Conservation (phyloP, 495 filamentous ascomycete species). For the Oleoguttula mirabilis region DNA sequence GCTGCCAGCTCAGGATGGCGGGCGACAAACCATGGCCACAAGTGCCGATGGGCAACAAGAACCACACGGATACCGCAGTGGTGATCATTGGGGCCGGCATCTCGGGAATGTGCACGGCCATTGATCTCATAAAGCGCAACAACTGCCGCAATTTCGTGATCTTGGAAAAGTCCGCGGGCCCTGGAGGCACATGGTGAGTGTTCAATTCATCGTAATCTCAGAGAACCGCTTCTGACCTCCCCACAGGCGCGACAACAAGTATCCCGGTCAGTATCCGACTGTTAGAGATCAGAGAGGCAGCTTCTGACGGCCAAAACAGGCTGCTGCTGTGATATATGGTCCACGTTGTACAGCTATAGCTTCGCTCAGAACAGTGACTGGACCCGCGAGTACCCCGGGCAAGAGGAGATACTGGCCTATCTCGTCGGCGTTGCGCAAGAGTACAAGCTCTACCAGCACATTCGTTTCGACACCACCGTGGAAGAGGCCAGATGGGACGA, state of each 20-base stretch:
- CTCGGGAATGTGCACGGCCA: conserved; percentile 44
- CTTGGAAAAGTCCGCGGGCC: conserved; percentile 39
- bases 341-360: conserved; percentile 48
- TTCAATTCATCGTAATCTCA: no score
- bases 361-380: conserved; percentile 56
- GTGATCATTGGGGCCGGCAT: conserved; percentile 46
- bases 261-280: no score
- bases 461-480: conserved; percentile 43
- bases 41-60: conserved; percentile 25
- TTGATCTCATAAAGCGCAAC: conserved; percentile 43
- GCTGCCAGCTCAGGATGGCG: conserved; percentile 6
- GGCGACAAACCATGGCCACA: conserved; percentile 8
- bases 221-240: no score
- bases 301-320: no score
- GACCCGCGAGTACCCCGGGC: conserved; percentile 32
- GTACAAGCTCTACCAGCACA: conserved; percentile 44
- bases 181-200: conserved; percentile 46
- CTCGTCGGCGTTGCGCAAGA: conserved; percentile 46
- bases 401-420: conserved; percentile 50
- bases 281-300: no score
- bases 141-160: conserved; percentile 45
- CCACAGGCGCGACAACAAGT: conserved; percentile 38
- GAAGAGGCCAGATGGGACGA: conserved; percentile 47
- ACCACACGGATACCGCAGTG: conserved; percentile 37
- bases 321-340: conserved; percentile 43